Evolutionary conservation across 202 grass and related monocot genomes (phyloP).

Genomic region (Zizania palustris): DNA sequence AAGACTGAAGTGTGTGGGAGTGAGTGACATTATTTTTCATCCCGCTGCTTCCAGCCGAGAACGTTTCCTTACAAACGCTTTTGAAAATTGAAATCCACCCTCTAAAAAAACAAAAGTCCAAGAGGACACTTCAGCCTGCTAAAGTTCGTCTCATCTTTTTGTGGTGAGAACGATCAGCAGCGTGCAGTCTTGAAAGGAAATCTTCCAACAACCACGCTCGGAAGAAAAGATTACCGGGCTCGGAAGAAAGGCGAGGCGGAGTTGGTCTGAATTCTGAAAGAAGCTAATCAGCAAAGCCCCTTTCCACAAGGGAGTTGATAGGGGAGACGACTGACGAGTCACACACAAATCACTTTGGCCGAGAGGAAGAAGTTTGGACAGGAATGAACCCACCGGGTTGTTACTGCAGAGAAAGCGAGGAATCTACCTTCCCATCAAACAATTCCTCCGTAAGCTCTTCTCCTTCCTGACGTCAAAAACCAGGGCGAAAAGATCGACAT

Average conservation of each 20-base stretch:
- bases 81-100: no score
- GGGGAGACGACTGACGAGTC: slow-evolving; percentile 1
- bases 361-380: neutral
- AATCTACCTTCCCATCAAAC: slow-evolving; percentile 5
- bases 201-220: neutral
- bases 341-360: neutral
- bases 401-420: neutral
- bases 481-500: no score
- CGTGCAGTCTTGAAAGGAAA: neutral
- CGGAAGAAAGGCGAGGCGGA: neutral
- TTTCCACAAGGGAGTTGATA: slow-evolving; percentile 2
- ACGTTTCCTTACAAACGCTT: no score
- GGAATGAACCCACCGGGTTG: neutral
- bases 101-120: no score
- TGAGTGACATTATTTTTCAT: no score
- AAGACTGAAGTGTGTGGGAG: no score
- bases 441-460: slow-evolving; percentile 2
- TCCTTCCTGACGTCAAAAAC: neutral
- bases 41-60: no score
- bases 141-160: no score
- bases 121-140: no score
- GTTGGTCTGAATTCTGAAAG: slow-evolving; percentile 30
- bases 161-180: no score
- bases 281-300: neutral
- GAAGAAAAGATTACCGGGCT: neutral